Evolutionary conservation across 2,329 filamentous ascomycete genomes (phyloP).

Genomic region (Neophaeococcomyces aloes): DNA sequence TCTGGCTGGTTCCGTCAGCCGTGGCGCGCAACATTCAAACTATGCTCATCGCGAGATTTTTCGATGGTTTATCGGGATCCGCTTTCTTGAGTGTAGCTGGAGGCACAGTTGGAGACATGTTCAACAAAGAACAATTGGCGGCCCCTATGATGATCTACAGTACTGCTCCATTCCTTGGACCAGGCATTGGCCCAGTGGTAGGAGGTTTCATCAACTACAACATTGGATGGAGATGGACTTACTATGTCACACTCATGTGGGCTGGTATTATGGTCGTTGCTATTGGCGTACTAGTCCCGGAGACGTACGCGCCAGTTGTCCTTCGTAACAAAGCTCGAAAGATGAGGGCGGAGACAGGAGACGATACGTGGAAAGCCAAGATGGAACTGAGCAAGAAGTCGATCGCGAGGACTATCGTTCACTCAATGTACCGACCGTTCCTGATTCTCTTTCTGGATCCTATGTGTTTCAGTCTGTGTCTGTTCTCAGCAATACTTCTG

Average conservation of each 20-base stretch:
- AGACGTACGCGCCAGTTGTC: constrained; percentile 68
- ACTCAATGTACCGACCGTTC: constrained; percentile 46
- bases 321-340: constrained; percentile 57
- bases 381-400: constrained; percentile 59
- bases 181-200: constrained; percentile 17
- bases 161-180: constrained; percentile 54
- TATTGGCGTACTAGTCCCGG: constrained; percentile 61
- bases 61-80: constrained; percentile 43
- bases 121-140: constrained; percentile 53
- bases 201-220: constrained; percentile 57
- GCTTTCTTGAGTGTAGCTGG: constrained; percentile 63
- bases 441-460: constrained; percentile 32
- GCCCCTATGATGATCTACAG: constrained; percentile 69
- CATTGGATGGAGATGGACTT: constrained; percentile 61
- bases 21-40: constrained; percentile 73
- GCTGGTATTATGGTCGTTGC: constrained; percentile 47
- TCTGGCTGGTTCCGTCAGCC: constrained; percentile 73
- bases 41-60: constrained; percentile 66
- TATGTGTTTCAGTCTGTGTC: constrained; percentile 32
- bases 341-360: constrained; percentile 58
- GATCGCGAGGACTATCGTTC: constrained; percentile 45
- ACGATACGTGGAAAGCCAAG: constrained; percentile 58
- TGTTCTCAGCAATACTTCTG: constrained; percentile 34
- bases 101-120: constrained; percentile 63
- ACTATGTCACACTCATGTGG: constrained; percentile 71